Evolutionary conservation across 345 rosid species (phyloP).

Genomic region (Adansonia digitata): DNA sequence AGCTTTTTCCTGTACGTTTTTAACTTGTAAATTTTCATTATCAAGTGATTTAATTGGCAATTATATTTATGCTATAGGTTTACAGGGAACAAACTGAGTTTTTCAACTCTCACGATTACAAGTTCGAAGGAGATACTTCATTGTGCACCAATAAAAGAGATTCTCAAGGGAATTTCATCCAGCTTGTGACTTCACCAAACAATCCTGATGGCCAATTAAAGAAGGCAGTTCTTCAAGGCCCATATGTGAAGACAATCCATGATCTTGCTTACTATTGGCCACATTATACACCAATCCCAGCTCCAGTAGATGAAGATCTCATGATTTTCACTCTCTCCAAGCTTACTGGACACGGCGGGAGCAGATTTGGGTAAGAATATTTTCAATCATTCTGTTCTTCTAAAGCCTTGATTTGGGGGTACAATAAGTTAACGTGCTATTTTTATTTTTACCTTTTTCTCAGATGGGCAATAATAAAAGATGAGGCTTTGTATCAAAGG

Average conservation of each 20-base stretch:
- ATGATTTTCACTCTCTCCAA: conserved; percentile 58
- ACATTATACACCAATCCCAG: conserved; percentile 53
- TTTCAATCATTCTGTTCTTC: neutral
- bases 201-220: conserved; percentile 66
- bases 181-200: conserved; percentile 72
- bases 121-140: conserved; percentile 51
- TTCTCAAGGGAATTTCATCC: conserved; percentile 27
- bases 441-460: neutral
- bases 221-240: conserved; percentile 45
- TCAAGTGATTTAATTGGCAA: conserved; percentile 3
- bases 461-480: conserved; percentile 66
- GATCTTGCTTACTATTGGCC: conserved; percentile 79
- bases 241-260: conserved; percentile 39
- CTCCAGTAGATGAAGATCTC: conserved; percentile 40
- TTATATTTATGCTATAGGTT: conserved; percentile 25
- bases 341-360: conserved; percentile 76
- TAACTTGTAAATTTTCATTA: too few relatives aligned
- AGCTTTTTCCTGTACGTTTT: neutral
- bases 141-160: conserved; percentile 26
- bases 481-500: conserved; percentile 44
- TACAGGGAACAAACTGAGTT: conserved; percentile 45
- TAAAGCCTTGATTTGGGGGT: neutral
- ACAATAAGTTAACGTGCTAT: neutral
- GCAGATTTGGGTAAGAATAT: conserved; percentile 50
- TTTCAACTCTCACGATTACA: conserved; percentile 29